Evolutionary conservation across 2,329 filamentous ascomycete genomes (phyloP), one percentile per base, ranked within the genome.

Genomic region (Blastomyces gilchristii): DNA sequence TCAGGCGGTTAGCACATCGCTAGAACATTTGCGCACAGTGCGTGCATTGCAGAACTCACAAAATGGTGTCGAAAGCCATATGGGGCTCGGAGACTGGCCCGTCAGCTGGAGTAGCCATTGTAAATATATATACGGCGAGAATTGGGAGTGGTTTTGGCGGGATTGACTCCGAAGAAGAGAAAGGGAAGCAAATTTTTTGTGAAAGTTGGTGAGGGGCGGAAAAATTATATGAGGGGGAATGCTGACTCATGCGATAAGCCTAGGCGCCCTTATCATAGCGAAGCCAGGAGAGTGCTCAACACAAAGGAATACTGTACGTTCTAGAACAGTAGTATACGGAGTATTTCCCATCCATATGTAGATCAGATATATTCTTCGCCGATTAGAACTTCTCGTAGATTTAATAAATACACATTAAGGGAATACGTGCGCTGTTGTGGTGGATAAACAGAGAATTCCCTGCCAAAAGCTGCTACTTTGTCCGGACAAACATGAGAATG

Each of bases 61-160:
- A 78, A 69, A 90, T 87, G 67, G 87, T 90, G 80, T 87, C 81
- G 74, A 83, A 82, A 5, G 41, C 50, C 60, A 41, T 60, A 47
- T 58, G 41, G 47, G 57, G 57, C 57, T 58, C 57, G 41, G 43
- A 25, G 41, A 47, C 22, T 12, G 41, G 41, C 31, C 11, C 25
- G 2, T 22, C 25, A 47, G 57, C 39, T 47, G 41, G 14, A n/a
- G 41, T 7, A 2, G 57, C 57, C 57, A 58, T 58, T 45, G 25
- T 58, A 39, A 4, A 58, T 22, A 25, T 37, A 45, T 45, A 3
- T 58, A 22, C 57, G 12, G 47, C 16, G 22, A 12, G 22, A 34
- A 47, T 43, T 34, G 41, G 57, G 57, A 18, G 28, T 45, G 28
- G 1, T 47, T 12, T 58, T 58, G 57, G 57, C 41, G 39, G 25